Conservation (phyloP, 495 filamentous ascomycete genomes). For the Tuber calosporum region DNA sequence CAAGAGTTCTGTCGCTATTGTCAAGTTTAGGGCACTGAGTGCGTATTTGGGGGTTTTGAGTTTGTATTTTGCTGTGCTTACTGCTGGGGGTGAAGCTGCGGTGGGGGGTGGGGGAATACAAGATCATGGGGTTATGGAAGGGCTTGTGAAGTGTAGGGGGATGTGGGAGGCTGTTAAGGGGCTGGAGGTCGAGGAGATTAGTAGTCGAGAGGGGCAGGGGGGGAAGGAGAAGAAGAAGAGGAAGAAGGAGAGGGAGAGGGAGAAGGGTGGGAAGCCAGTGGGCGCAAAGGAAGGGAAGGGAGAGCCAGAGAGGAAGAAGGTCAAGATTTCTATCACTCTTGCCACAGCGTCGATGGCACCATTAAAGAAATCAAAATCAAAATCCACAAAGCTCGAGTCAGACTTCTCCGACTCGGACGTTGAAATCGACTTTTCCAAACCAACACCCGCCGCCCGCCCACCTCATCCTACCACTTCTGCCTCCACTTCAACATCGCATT, state of each 20-base stretch:
- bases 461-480: slow-evolving; percentile 43
- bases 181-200: slow-evolving; percentile 44
- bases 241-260: slow-evolving; percentile 41
- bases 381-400: slow-evolving; percentile 37
- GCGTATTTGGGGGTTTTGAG: slow-evolving; percentile 77
- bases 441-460: background rate
- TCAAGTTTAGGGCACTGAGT: slow-evolving; percentile 67
- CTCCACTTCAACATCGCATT: slow-evolving; percentile 47
- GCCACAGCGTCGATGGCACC: slow-evolving; percentile 41
- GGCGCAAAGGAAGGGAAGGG: slow-evolving; percentile 46
- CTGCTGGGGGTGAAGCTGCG: slow-evolving; percentile 54
- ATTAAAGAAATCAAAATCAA: slow-evolving; percentile 46
- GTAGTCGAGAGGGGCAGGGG: slow-evolving; percentile 35
- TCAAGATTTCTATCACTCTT: slow-evolving; percentile 44
- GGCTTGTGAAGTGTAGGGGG: slow-evolving; percentile 67
- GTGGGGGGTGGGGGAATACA: slow-evolving; percentile 55
- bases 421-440: slow-evolving; percentile 48
- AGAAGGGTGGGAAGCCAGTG: slow-evolving; percentile 39
- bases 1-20: slow-evolving; percentile 50
- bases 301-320: slow-evolving; percentile 31
- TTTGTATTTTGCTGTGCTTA: slow-evolving; percentile 89
- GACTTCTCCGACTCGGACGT: slow-evolving; percentile 58
- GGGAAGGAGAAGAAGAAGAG: slow-evolving; percentile 41
- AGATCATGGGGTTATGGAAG: slow-evolving; percentile 83
- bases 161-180: slow-evolving; percentile 72